Conservation (phyloP, 169 alveolate species). For the Plasmodium chabaudi region DNA sequence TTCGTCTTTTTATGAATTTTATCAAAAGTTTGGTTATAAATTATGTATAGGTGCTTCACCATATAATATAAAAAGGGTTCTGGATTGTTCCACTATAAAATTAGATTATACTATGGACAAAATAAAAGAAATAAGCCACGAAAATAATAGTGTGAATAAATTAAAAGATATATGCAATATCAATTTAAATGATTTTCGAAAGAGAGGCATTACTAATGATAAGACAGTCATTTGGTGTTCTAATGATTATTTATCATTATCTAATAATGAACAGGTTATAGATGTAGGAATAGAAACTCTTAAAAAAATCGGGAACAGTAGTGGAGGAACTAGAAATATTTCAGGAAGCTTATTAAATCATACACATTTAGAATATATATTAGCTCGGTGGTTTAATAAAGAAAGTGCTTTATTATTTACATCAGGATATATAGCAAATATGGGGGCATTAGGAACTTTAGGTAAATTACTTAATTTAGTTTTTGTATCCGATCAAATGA, state of each 20-base stretch:
- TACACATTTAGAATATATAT: slow-evolving; percentile 86
- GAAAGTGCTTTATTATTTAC: slow-evolving; percentile 88
- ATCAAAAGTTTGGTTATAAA: slow-evolving; percentile 66
- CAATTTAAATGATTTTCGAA: background rate
- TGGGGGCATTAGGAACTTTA: slow-evolving; percentile 88
- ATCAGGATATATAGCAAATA: slow-evolving; percentile 91
- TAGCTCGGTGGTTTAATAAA: slow-evolving; percentile 88
- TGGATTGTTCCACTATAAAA: background rate
- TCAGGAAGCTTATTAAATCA: slow-evolving; percentile 89
- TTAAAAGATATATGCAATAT: background rate
- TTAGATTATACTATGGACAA: background rate
- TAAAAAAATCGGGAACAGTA: slow-evolving; percentile 88
- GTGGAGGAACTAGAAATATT: slow-evolving; percentile 94
- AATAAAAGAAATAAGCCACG: background rate
- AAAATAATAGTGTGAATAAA: background rate
- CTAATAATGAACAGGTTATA: slow-evolving; percentile 87
- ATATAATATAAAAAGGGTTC: background rate
- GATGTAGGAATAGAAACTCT: slow-evolving; percentile 87
- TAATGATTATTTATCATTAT: slow-evolving; percentile 92
- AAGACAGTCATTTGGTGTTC: slow-evolving; percentile 83
- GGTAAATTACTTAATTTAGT: slow-evolving; percentile 85
- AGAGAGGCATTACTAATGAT: background rate
- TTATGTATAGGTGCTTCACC: slow-evolving; percentile 32
- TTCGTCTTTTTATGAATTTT: slow-evolving; percentile 43
- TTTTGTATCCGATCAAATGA: slow-evolving; percentile 89